Conservation (phyloP, 176 grass and related monocot species). For the Saccharum officinarum region DNA sequence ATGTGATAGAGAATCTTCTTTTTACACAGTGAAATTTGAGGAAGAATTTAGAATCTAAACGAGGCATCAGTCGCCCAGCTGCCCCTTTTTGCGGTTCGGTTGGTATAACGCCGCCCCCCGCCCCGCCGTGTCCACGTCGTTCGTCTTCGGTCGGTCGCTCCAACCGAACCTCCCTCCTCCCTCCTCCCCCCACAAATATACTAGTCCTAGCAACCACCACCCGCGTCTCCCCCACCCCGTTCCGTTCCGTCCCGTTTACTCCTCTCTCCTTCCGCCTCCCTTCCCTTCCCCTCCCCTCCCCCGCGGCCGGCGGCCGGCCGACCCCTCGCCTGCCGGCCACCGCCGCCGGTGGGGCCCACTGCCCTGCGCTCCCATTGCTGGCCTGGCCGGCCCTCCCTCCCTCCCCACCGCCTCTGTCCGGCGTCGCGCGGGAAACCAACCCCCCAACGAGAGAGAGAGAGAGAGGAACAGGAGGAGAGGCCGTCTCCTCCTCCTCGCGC, state of each 20-base stretch:
- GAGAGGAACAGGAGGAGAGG: background rate
- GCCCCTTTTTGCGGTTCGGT: background rate
- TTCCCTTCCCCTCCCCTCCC: background rate
- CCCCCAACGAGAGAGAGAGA: background rate
- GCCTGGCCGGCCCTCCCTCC: background rate
- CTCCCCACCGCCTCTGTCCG: background rate
- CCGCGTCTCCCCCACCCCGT: background rate
- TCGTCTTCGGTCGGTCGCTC: background rate
- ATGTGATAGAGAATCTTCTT: too few species aligned
- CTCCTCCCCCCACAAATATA: conserved; percentile 7
- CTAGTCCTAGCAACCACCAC: background rate
- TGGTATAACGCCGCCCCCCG: conserved; percentile 3
- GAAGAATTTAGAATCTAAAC: too few species aligned
- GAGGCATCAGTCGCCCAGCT: background rate
- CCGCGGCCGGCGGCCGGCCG: conserved; percentile 1
- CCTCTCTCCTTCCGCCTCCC: background rate
- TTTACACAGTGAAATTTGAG: too few species aligned
- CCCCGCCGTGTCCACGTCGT: background rate
- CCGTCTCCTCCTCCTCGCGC: background rate
- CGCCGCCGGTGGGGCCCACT: background rate
- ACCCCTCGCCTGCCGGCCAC: conserved; percentile 4
- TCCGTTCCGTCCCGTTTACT: conserved; percentile 27
- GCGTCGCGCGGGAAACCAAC: conserved; percentile 10
- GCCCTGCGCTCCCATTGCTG: background rate
- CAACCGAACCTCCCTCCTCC: background rate